phyloP scores from a whole-genome alignment of 495 filamentous ascomycete species.

The Neurospora pannonica region DNA sequence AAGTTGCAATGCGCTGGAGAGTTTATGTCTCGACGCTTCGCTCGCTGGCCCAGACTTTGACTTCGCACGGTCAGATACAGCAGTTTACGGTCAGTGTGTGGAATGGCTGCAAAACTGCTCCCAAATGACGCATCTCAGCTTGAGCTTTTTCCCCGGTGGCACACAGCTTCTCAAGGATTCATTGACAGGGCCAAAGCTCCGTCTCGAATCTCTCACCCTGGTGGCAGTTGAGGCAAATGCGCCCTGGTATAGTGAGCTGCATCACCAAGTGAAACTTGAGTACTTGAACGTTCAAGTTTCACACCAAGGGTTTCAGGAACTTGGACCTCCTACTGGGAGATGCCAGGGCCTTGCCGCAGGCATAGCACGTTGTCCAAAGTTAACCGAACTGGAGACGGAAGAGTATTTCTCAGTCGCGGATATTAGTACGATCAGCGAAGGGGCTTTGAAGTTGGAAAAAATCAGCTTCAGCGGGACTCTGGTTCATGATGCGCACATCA shows the following conservation, averaged over 20 bases:
- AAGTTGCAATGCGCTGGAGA: slow-evolving; percentile 43
- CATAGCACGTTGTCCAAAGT: slow-evolving; percentile 26
- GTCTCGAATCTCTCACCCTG: slow-evolving; percentile 16
- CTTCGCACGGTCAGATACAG: background rate
- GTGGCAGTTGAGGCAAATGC: slow-evolving; percentile 5
- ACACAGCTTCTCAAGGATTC: slow-evolving; percentile 44
- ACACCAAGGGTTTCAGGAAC: slow-evolving; percentile 40
- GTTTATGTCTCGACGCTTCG: slow-evolving; percentile 18
- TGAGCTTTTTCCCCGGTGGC: slow-evolving; percentile 42
- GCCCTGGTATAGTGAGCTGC: slow-evolving; percentile 14
- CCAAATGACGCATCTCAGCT: slow-evolving; percentile 38
- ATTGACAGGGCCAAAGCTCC: slow-evolving; percentile 25
- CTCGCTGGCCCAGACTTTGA: slow-evolving; percentile 9
- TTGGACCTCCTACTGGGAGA: background rate
- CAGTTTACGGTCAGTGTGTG: slow-evolving; percentile 41
- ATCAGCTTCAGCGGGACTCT: slow-evolving; percentile 48
- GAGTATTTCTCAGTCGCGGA: slow-evolving; percentile 8
- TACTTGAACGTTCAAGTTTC: slow-evolving; percentile 38
- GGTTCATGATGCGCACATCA: slow-evolving; percentile 40
- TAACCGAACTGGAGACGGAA: slow-evolving; percentile 21
- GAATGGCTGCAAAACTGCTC: slow-evolving; percentile 49
- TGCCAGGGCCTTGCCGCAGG: slow-evolving; percentile 32
- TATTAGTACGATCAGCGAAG: slow-evolving; percentile 9
- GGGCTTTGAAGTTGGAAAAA: slow-evolving; percentile 42
- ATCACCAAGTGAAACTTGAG: slow-evolving; percentile 15